These are phyloP conservation scores for Trichoderma sp. DNA, from an alignment of 2,329 filamentous ascomycete species.

Conservation along the genomic window DNA sequence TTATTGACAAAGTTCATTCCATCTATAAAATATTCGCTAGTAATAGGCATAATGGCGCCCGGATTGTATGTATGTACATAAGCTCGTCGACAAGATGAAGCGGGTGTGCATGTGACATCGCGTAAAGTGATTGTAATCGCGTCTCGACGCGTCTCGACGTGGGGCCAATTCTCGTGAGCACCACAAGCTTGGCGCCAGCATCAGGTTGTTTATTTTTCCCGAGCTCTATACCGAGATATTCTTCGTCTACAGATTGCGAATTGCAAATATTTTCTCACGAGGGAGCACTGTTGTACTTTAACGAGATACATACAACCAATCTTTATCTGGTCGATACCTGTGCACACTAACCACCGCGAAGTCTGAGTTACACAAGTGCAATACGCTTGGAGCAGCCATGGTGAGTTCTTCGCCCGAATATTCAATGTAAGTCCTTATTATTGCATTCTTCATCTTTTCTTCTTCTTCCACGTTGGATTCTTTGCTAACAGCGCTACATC, in stretches of 20 bases:
- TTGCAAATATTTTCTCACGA: not conserved
- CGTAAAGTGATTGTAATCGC: slow-evolving; percentile 22
- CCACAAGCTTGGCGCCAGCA: not conserved
- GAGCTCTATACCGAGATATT: not conserved
- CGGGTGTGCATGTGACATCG: slow-evolving; percentile 22
- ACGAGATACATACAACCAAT: not conserved
- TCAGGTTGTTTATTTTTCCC: not conserved
- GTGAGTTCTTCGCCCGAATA: slow-evolving; percentile 31
- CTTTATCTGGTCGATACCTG: not conserved
- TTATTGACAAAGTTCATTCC: not conserved
- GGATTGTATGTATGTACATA: not conserved
- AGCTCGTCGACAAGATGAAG: not conserved
- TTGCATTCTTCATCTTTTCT: not conserved
- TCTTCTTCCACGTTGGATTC: slow-evolving; percentile 9
- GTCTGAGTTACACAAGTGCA: not conserved
- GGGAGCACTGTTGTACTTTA: not conserved
- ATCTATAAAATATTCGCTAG: not conserved
- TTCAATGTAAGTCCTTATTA: slow-evolving; percentile 26
- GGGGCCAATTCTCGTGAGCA: slow-evolving; percentile 15
- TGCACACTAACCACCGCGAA: not conserved
- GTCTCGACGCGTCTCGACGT: slow-evolving; percentile 24
- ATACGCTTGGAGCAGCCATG: slow-evolving; percentile 20
- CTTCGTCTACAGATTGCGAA: not conserved
- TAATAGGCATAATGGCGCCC: not conserved
- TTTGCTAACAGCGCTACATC: not conserved